Conservation (phyloP, 2,329 filamentous ascomycete genomes). For the Penicillium sp. region DNA sequence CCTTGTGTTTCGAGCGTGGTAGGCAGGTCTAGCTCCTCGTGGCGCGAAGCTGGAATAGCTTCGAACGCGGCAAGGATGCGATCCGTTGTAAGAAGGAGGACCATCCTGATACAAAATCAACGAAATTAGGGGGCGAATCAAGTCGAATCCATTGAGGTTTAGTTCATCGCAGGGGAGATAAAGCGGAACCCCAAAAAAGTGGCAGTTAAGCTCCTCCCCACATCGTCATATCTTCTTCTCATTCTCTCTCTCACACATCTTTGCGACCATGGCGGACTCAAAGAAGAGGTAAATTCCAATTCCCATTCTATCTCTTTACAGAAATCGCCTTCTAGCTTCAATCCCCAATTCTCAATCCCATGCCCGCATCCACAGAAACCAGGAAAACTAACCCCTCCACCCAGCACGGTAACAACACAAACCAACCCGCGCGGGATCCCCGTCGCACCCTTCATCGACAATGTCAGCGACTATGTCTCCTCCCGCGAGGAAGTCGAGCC, state of each 20-base stretch:
- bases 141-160: not conserved
- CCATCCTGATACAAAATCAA: constrained; percentile 33
- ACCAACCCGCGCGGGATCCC: constrained; percentile 50
- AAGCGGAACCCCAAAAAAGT: constrained; percentile 26
- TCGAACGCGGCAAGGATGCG: constrained; percentile 42
- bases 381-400: constrained; percentile 21
- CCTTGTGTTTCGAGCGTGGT: constrained; percentile 27
- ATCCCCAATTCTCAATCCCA: not conserved
- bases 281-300: constrained; percentile 28
- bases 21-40: constrained; percentile 38
- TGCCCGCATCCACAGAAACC: not conserved
- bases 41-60: constrained; percentile 32
- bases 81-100: constrained; percentile 43
- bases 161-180: constrained; percentile 5
- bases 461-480: constrained; percentile 49
- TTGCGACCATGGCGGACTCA: constrained; percentile 34
- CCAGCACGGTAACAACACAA: constrained; percentile 28
- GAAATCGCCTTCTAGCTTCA: not conserved
- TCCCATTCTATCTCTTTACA: not conserved
- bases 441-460: constrained; percentile 48
- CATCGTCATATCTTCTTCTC: constrained; percentile 20
- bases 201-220: constrained; percentile 29
- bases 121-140: not conserved
- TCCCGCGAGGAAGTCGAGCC: constrained; percentile 47
- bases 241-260: constrained; percentile 9